Evolutionary conservation across 805 yeast genomes (phyloP).

Genomic region (Saccharomyces eubayanus): DNA sequence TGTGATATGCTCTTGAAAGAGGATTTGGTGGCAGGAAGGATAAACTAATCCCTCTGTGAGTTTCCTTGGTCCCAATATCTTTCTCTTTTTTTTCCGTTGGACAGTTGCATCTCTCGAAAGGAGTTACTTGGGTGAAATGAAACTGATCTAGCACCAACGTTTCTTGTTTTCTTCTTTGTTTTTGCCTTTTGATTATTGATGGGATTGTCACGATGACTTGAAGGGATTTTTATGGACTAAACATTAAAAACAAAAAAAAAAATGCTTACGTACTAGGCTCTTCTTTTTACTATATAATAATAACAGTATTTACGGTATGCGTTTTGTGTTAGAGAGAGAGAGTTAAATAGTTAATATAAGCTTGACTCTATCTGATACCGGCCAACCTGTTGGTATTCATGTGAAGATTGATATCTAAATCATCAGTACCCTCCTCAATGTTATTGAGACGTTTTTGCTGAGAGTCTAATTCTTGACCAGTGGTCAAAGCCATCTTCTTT

Average conservation of each 20-base stretch:
- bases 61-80: not conserved
- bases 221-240: not conserved
- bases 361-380: slow-evolving; percentile 35
- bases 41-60: not conserved
- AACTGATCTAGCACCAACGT: not conserved
- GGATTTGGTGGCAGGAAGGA: not conserved
- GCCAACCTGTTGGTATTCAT: slow-evolving; percentile 63
- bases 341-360: not conserved
- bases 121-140: too few species aligned
- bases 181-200: not conserved
- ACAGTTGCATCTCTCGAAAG: too few species aligned
- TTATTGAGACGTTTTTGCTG: slow-evolving; percentile 69
- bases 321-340: too few species aligned
- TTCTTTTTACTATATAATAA: not conserved
- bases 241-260: not conserved
- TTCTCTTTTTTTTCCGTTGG: not conserved
- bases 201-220: not conserved
- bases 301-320: not conserved
- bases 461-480: slow-evolving; percentile 66
- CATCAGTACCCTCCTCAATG: slow-evolving; percentile 78
- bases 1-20: not conserved
- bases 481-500: slow-evolving; percentile 60
- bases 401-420: slow-evolving; percentile 75
- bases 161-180: not conserved
- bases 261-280: too few species aligned